A percentile compares a stretch with the other conserved stretches of the same genome.
phyloP scores from a whole-genome alignment of 2,329 filamentous ascomycete genomes.

The Podosphaera fusca region DNA sequence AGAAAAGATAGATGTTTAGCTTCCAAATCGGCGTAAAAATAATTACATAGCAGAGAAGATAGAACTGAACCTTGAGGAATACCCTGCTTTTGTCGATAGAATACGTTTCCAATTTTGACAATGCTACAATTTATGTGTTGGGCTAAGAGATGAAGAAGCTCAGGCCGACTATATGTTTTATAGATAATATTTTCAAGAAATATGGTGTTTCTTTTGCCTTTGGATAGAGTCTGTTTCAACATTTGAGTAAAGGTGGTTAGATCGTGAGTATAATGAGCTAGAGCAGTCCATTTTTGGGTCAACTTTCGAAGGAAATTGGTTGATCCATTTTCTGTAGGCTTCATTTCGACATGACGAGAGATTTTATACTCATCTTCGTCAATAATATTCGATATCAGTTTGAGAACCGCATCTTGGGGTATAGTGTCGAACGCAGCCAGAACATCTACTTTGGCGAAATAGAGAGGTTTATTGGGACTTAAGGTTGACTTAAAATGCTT shows the following conservation, averaged over 20 bases:
- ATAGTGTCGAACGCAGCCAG: constrained; percentile 88
- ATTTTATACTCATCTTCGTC: constrained; percentile 42
- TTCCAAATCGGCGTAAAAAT: constrained; percentile 86
- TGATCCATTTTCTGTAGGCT: constrained; percentile 18
- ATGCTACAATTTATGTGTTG: constrained; percentile 72
- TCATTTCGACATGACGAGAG: constrained; percentile 52
- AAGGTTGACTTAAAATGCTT: constrained; percentile 40
- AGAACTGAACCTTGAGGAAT: constrained; percentile 87
- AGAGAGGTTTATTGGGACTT: constrained; percentile 26
- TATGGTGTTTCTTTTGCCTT: constrained; percentile 34
- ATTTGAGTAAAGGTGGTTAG: constrained; percentile 13
- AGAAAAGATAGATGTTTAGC: constrained; percentile 44
- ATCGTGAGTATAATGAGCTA: constrained; percentile 12
- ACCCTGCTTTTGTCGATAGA: constrained; percentile 66
- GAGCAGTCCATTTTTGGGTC: constrained; percentile 12
- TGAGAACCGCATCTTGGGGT: constrained; percentile 52
- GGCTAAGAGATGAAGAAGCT: constrained; percentile 44
- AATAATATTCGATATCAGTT: constrained; percentile 36
- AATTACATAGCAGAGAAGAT: constrained; percentile 73
- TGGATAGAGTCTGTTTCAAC: constrained; percentile 11
- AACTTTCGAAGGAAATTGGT: constrained; percentile 7
- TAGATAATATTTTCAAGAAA: constrained; percentile 50
- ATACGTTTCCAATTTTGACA: constrained; percentile 70
- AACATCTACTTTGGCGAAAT: constrained; percentile 85
- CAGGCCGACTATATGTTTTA: constrained; percentile 29